Evolutionary conservation across 192 early-diverging fungal genomes (phyloP).

Genomic region (Backusella australiensis): DNA sequence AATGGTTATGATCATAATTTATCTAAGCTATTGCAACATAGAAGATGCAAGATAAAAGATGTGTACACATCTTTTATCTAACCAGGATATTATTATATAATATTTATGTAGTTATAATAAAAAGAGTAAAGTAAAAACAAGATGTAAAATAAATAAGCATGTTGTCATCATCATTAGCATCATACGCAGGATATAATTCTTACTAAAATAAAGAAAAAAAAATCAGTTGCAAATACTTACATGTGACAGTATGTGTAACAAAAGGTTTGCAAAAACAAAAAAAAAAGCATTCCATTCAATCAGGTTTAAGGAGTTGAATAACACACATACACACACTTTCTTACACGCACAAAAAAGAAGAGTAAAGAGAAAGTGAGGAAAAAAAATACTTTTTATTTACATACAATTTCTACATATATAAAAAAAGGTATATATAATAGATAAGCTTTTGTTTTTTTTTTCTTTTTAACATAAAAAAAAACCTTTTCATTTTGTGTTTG

Average conservation of each 20-base stretch:
- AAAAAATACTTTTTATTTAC: slow-evolving; percentile 6
- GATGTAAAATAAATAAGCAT: not conserved
- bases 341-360: not conserved
- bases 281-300: not conserved
- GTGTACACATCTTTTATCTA: too few relatives aligned
- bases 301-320: not conserved
- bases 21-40: not conserved
- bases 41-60: not conserved
- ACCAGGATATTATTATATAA: not conserved
- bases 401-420: not conserved
- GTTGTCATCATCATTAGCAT: not conserved
- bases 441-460: not conserved
- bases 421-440: slow-evolving; percentile 5
- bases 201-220: slow-evolving; percentile 4
- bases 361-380: not conserved
- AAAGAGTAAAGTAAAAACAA: not conserved
- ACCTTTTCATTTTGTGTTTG: not conserved
- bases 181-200: not conserved
- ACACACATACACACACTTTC: not conserved
- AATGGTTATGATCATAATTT: not conserved
- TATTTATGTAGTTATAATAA: not conserved
- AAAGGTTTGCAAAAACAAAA: not conserved
- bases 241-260: not conserved
- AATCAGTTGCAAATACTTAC: not conserved
- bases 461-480: not conserved